Conservation (phyloP, 1,284 basidiomycete genomes). For the Rhodotorula sp. region DNA sequence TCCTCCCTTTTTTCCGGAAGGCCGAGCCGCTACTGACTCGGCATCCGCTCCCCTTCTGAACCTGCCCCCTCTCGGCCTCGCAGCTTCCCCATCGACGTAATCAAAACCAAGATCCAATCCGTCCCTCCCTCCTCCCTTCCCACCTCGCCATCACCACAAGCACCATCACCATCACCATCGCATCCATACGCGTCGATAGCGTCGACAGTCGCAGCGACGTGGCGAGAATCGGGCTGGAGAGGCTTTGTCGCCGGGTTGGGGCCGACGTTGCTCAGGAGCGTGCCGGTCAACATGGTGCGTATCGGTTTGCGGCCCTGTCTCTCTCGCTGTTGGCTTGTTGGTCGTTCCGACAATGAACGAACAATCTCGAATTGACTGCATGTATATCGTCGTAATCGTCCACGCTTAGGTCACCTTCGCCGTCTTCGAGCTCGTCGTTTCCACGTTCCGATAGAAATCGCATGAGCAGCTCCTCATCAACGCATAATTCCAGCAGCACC, state of each 20-base stretch:
- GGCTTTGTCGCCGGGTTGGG: conserved; percentile 73
- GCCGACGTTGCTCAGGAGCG: conserved; percentile 73
- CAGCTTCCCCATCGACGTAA: conserved; percentile 69
- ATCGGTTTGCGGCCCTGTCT: background rate
- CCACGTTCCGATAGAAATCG: conserved; percentile 20
- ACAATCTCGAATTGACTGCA: background rate
- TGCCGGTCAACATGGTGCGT: conserved; percentile 52
- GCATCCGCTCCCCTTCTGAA: background rate
- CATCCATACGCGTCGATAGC: conserved; percentile 58
- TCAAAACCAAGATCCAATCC: conserved; percentile 80
- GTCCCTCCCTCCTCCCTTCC: conserved; percentile 15
- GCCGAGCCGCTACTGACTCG: too few species aligned
- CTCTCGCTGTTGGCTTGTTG: background rate
- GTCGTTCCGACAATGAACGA: background rate
- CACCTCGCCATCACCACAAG: background rate
- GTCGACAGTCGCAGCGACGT: conserved; percentile 62
- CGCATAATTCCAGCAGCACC: background rate
- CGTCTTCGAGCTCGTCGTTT: conserved; percentile 29
- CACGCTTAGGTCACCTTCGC: conserved; percentile 28
- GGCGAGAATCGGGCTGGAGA: conserved; percentile 61
- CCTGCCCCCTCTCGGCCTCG: too few species aligned
- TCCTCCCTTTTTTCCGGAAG: conserved; percentile 44
- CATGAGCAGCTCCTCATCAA: too few species aligned
- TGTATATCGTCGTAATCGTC: background rate
- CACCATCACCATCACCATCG: too few species aligned